phyloP scores from a whole-genome alignment of 1,284 basidiomycete genomes.

The Marasmius sp. region DNA sequence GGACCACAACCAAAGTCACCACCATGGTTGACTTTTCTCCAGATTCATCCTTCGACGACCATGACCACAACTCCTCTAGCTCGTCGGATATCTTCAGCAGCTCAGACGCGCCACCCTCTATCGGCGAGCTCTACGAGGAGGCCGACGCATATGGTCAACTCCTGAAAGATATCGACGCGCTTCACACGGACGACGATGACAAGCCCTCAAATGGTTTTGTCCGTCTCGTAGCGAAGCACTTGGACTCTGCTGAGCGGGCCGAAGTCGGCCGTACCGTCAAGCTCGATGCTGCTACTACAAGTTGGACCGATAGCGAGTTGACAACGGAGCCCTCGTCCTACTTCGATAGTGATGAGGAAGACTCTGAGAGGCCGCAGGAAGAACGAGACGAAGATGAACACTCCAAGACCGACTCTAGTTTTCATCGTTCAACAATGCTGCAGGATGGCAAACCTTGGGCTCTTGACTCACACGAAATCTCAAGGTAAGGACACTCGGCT shows the following conservation, averaged over 20 bases:
- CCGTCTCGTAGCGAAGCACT: conserved; percentile 38
- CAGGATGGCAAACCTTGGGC: conserved; percentile 27
- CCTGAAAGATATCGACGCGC: conserved; percentile 1
- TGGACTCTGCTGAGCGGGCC: conserved; percentile 33
- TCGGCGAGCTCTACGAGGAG: neutral
- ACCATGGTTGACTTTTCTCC: neutral
- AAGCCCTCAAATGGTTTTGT: conserved; percentile 28
- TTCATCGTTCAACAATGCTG: conserved; percentile 17
- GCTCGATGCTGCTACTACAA: conserved; percentile 31
- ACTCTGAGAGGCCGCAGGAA: neutral
- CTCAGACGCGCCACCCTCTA: neutral
- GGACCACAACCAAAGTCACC: too few species aligned
- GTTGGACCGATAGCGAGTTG: conserved; percentile 27
- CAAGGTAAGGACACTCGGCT: neutral
- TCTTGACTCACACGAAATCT: conserved; percentile 36
- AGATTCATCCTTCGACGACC: neutral
- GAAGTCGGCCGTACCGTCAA: conserved; percentile 34
- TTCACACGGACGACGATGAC: conserved; percentile 19
- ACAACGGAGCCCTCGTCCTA: conserved; percentile 22
- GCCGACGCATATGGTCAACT: neutral
- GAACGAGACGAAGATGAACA: neutral
- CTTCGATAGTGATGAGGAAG: neutral
- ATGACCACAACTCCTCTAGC: neutral
- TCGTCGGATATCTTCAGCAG: too few species aligned
- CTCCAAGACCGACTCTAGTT: neutral